Conservation (phyloP, 1,284 basidiomycete genomes). For the Malassezia psittaci region DNA sequence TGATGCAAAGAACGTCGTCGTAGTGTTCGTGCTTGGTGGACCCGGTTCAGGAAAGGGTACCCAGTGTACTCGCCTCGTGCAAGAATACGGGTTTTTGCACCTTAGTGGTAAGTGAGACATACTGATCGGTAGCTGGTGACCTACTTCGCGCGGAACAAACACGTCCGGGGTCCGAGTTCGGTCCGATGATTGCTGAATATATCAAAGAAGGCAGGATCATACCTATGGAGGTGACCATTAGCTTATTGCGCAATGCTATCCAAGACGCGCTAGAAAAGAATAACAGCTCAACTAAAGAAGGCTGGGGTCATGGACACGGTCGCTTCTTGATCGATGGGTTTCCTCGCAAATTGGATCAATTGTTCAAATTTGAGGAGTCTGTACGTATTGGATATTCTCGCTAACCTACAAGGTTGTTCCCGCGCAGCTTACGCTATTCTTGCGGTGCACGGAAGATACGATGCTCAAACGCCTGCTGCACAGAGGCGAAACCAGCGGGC, state of each 20-base stretch:
- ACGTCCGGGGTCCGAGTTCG: slow-evolving; percentile 73
- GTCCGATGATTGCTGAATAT: slow-evolving; percentile 73
- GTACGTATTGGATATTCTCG: slow-evolving; percentile 52
- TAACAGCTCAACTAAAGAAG: slow-evolving; percentile 16
- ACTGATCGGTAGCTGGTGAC: slow-evolving; percentile 65
- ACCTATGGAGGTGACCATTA: slow-evolving; percentile 92
- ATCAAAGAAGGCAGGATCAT: slow-evolving; percentile 92
- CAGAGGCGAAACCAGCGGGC: slow-evolving; percentile 82
- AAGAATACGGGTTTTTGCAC: slow-evolving; percentile 82
- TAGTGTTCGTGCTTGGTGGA: slow-evolving; percentile 92
- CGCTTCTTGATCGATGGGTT: slow-evolving; percentile 96
- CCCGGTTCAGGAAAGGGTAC: slow-evolving; percentile 98
- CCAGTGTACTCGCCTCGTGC: slow-evolving; percentile 77
- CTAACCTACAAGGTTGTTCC: slow-evolving; percentile 59
- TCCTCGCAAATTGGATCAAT: slow-evolving; percentile 98
- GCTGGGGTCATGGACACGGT: slow-evolving; percentile 64
- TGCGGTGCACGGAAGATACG: slow-evolving; percentile 76
- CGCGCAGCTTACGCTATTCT: slow-evolving; percentile 73
- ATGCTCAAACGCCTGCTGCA: slow-evolving; percentile 78
- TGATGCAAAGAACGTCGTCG: slow-evolving; percentile 64
- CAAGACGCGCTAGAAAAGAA: slow-evolving; percentile 52
- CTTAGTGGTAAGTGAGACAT: slow-evolving; percentile 62
- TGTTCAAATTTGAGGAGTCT: slow-evolving; percentile 76
- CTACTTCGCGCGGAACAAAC: slow-evolving; percentile 87
- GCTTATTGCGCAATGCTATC: slow-evolving; percentile 91